phyloP scores from a whole-genome alignment of 148 eudicot genomes.

The Rhododendron molle region DNA sequence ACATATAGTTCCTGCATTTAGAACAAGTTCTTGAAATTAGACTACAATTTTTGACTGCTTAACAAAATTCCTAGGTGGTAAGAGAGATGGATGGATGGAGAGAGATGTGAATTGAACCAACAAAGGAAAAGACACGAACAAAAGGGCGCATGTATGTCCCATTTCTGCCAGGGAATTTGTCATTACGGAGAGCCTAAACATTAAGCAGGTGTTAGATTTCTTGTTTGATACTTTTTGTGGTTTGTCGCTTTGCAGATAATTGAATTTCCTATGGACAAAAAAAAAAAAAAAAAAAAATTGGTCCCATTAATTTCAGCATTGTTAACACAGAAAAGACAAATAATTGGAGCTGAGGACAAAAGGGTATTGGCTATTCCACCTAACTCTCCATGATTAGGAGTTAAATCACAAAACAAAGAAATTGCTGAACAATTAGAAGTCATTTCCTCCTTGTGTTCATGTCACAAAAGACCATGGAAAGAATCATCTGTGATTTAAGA shows the following conservation, averaged over 20 bases:
- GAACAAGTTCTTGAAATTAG: neutral
- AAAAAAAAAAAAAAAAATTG: no score
- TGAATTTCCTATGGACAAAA: no score
- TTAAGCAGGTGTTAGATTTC: no score
- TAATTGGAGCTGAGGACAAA: neutral
- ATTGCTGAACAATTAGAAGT: neutral
- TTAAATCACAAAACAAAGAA: neutral
- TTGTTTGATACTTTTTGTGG: no score
- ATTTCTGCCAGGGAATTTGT: neutral
- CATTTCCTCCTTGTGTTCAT: neutral
- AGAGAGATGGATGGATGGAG: neutral
- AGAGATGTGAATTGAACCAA: neutral
- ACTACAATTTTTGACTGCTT: neutral
- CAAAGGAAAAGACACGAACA: neutral
- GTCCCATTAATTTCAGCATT: neutral
- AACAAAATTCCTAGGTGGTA: neutral
- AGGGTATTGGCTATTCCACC: neutral
- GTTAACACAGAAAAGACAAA: neutral
- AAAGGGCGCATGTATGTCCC: neutral
- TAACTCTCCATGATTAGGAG: neutral
- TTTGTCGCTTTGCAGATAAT: no score
- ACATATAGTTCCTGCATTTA: conserved; percentile 70
- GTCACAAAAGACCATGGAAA: neutral
- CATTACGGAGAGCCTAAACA: no score
- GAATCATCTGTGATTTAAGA: neutral